Conservation (phyloP, 805 yeast genomes). For the Metschnikowia aberdeeniae region DNA sequence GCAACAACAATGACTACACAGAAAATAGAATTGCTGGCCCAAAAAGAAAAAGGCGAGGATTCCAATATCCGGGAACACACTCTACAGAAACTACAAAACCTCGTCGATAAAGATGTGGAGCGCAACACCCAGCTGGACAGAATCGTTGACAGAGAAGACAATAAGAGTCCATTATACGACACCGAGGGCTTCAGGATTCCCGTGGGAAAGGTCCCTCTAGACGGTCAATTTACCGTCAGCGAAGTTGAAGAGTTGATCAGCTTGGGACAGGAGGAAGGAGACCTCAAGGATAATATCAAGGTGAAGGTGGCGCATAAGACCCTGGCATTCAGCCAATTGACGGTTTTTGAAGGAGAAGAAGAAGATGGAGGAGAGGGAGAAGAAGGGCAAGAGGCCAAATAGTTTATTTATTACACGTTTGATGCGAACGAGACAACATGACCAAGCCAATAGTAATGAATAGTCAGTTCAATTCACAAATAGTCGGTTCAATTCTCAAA, state of each 20-base stretch:
- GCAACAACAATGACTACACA: conserved; percentile 6
- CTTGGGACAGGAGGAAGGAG: conserved; percentile 29
- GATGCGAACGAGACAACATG: no score
- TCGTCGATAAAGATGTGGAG: conserved; percentile 22
- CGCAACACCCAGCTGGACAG: not conserved
- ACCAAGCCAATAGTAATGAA: no score
- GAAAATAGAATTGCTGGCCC: conserved; percentile 27
- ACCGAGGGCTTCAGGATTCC: conserved; percentile 37
- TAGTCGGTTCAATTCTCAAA: no score
- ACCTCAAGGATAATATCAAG: conserved; percentile 23
- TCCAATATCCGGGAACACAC: conserved; percentile 15
- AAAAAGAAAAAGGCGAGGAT: conserved; percentile 16
- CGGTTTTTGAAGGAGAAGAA: conserved; percentile 18
- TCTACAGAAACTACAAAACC: conserved; percentile 23
- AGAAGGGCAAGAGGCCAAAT: not conserved
- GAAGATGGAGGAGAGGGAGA: not conserved
- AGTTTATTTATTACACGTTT: not conserved
- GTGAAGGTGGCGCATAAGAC: conserved; percentile 25
- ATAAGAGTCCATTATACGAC: conserved; percentile 18
- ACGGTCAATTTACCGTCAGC: conserved; percentile 36
- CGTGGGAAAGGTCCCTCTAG: conserved; percentile 35
- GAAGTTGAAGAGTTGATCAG: conserved; percentile 31
- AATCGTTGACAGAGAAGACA: conserved; percentile 3
- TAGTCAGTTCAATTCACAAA: no score
- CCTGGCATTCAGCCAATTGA: conserved; percentile 29